phyloP scores from a whole-genome alignment of 331 rosid genomes.

The Spiraea crenata region DNA sequence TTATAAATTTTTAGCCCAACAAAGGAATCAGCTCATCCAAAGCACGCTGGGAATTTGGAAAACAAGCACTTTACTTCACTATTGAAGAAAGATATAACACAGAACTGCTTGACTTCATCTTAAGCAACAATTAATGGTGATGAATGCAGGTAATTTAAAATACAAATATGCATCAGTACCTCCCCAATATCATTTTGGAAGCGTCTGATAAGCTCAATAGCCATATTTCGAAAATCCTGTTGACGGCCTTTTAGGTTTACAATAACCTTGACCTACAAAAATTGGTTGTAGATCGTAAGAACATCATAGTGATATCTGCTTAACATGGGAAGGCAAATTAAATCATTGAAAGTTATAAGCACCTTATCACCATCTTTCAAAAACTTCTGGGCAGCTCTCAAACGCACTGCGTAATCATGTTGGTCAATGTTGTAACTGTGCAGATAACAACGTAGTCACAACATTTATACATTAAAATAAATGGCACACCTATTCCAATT shows the following conservation, averaged over 20 bases:
- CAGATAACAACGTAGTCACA: conserved; percentile 10
- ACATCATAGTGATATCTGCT: neutral
- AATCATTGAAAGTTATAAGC: conserved; percentile 16
- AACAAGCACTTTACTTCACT: neutral
- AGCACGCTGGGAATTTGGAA: neutral
- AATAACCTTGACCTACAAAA: conserved; percentile 80
- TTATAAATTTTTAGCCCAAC: no score
- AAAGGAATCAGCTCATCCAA: neutral
- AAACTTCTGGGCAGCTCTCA: conserved; percentile 92
- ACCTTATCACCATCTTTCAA: conserved; percentile 96
- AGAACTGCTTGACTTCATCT: neutral
- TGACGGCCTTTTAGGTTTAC: conserved; percentile 97
- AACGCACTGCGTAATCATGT: conserved; percentile 95
- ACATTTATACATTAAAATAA: neutral
- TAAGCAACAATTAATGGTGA: neutral
- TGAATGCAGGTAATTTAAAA: neutral
- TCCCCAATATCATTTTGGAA: conserved; percentile 89
- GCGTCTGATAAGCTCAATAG: conserved; percentile 79
- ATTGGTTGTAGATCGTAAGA: conserved; percentile 23
- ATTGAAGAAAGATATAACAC: no score
- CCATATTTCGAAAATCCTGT: conserved; percentile 85
- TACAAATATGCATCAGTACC: conserved; percentile 43
- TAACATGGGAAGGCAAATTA: neutral
- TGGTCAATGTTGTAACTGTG: conserved; percentile 91
- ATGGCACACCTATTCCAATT: neutral